Percentiles rank a stretch among this genome's conserved stretches.
Evolutionary conservation across 345 rosid genomes (phyloP).

Genomic region (Eucalyptus marginata): DNA sequence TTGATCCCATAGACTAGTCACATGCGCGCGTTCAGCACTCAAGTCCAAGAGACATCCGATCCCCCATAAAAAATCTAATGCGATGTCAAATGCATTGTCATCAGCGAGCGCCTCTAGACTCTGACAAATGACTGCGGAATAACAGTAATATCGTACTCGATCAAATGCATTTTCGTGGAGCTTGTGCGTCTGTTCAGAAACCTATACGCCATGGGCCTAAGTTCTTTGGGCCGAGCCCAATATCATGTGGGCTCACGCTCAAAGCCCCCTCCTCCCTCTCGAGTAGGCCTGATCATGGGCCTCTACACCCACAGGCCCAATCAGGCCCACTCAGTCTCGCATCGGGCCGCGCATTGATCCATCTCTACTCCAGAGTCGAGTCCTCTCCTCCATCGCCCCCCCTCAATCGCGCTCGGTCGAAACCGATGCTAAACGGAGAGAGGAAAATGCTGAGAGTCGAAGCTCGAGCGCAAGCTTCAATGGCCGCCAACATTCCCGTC

Average conservation of each 20-base stretch:
- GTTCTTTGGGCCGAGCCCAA: neutral
- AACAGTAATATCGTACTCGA: neutral
- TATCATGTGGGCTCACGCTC: neutral
- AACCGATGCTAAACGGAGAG: neutral
- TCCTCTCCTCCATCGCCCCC: neutral
- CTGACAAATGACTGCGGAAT: neutral
- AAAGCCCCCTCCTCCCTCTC: neutral
- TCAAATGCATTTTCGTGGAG: neutral
- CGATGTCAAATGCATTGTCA: neutral
- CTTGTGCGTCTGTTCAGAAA: neutral
- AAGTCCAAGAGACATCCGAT: neutral
- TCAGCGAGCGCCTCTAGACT: neutral
- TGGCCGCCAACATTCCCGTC: constrained; percentile 38
- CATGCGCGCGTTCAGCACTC: neutral
- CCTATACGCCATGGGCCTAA: neutral
- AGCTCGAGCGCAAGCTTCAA: neutral
- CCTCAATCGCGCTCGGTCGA: neutral
- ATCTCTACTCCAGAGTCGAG: neutral
- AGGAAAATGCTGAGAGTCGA: neutral
- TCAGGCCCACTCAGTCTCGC: neutral
- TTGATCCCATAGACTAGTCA: neutral
- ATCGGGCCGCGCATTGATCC: neutral
- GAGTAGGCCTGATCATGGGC: neutral
- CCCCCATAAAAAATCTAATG: neutral
- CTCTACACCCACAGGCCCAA: neutral